Percentiles rank a stretch among this genome's conserved stretches.
These are phyloP conservation scores for Aureoboletus auriporus DNA, from an alignment of 768 basidiomycete species.

Conservation along the genomic window DNA sequence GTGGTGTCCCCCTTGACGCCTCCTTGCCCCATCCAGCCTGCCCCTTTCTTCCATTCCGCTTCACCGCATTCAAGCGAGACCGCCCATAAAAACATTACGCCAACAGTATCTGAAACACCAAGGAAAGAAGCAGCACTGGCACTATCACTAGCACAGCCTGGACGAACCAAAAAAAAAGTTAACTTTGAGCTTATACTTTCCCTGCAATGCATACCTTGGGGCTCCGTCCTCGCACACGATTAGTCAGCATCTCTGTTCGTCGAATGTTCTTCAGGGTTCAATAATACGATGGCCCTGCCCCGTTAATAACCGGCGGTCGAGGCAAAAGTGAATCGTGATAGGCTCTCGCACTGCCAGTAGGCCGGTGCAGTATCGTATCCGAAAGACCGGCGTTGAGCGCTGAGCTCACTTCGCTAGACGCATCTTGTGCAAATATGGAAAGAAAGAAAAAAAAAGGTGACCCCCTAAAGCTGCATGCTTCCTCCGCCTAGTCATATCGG, in stretches of 20 bases:
- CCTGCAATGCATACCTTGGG: too few relatives aligned
- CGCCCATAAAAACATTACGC: not conserved
- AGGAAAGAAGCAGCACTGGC: too few relatives aligned
- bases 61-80: not conserved
- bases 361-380: not conserved
- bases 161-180: not conserved
- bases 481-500: too few relatives aligned
- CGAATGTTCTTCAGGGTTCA: too few relatives aligned
- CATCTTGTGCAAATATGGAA: not conserved
- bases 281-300: not conserved
- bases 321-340: conserved; percentile 4
- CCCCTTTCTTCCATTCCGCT: not conserved
- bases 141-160: too few relatives aligned
- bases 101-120: not conserved
- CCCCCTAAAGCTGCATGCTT: not conserved
- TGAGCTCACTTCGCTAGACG: conserved; percentile 18
- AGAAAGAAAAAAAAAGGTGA: not conserved
- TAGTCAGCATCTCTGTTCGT: too few relatives aligned
- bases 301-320: conserved; percentile 1
- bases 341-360: too few relatives aligned
- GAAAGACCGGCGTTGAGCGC: conserved; percentile 11
- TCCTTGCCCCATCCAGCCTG: too few relatives aligned
- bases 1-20: not conserved
- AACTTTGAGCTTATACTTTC: not conserved
- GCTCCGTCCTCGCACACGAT: too few relatives aligned